A percentile compares a stretch with the other conserved stretches of the same genome.
phyloP scores from a whole-genome alignment of 768 basidiomycete species.

The Peribolospora baueri region DNA sequence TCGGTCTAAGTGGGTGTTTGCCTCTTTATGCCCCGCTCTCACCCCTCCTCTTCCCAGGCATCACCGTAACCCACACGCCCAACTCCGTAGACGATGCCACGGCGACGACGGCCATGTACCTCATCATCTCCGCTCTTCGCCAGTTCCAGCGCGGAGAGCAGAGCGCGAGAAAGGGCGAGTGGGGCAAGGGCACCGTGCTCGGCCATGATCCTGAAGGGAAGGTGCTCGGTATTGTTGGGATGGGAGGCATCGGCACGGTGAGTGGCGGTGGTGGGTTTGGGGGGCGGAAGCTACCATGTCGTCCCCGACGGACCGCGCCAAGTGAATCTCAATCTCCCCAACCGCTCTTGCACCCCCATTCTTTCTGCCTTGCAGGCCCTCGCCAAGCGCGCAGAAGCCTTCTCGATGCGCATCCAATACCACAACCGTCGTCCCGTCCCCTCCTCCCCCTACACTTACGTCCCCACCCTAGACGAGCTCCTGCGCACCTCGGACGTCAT shows the following conservation, averaged over 20 bases:
- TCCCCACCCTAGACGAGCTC: slow-evolving; percentile 34
- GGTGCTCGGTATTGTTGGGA: slow-evolving; percentile 19
- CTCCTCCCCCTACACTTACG: slow-evolving; percentile 25
- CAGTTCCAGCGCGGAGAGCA: slow-evolving; percentile 43
- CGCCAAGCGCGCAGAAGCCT: slow-evolving; percentile 29
- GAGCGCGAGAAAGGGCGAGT: slow-evolving; percentile 19
- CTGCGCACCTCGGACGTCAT: slow-evolving; percentile 52
- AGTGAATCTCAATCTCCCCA: too few species aligned
- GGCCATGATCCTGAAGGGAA: slow-evolving; percentile 16
- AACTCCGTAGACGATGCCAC: slow-evolving; percentile 76
- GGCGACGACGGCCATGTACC: slow-evolving; percentile 64
- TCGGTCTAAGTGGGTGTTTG: not conserved
- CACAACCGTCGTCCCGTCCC: slow-evolving; percentile 26
- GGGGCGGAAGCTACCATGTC: too few species aligned
- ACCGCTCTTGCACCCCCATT: too few species aligned
- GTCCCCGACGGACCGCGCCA: too few species aligned
- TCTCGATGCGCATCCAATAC: slow-evolving; percentile 78
- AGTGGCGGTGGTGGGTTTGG: not conserved
- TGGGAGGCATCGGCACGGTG: slow-evolving; percentile 22
- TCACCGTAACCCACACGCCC: slow-evolving; percentile 66
- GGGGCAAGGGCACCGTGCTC: slow-evolving; percentile 10
- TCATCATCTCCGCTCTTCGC: slow-evolving; percentile 51
- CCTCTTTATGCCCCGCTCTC: not conserved
- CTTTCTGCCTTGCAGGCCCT: slow-evolving; percentile 34
- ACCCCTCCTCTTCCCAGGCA: slow-evolving; percentile 24